phyloP scores from a whole-genome alignment of 148 eudicot genomes.

The Diospyros lotus region DNA sequence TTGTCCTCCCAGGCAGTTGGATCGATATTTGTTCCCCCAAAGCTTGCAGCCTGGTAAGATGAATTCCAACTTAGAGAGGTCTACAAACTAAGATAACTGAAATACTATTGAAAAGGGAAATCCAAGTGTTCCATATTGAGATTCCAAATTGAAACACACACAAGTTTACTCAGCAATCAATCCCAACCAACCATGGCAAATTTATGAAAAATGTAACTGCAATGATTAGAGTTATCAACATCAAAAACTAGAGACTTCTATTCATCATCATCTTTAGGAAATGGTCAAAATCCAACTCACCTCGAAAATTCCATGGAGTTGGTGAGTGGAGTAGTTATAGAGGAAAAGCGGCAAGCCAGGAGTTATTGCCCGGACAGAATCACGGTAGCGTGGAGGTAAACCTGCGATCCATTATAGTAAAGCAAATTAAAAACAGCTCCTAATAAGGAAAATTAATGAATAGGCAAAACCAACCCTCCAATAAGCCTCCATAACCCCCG shows the following conservation, averaged over 20 bases:
- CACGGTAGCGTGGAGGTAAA: constrained; percentile 94
- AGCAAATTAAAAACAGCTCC: constrained; percentile 3
- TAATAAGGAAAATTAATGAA: neutral
- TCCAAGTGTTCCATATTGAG: no score
- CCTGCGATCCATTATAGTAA: constrained; percentile 37
- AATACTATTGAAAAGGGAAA: neutral
- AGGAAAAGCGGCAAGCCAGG: constrained; percentile 99
- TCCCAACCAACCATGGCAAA: no score
- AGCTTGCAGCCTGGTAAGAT: constrained; percentile 79
- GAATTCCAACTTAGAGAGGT: constrained; percentile 9
- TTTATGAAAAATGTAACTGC: no score
- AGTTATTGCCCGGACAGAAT: constrained; percentile 87
- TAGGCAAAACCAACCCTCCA: neutral
- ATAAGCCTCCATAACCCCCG: no score
- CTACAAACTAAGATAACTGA: neutral
- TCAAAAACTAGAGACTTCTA: neutral
- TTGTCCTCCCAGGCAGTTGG: constrained; percentile 98
- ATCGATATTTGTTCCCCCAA: constrained; percentile 95
- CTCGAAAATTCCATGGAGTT: constrained; percentile 98
- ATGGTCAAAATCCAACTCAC: constrained; percentile 33
- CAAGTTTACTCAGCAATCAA: no score
- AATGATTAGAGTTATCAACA: neutral
- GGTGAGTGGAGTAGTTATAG: constrained; percentile 98
- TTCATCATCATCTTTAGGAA: neutral
- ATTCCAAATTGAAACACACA: no score